phyloP scores from a whole-genome alignment of 2,329 filamentous ascomycete genomes.

The Diplodia scrobiculata region DNA sequence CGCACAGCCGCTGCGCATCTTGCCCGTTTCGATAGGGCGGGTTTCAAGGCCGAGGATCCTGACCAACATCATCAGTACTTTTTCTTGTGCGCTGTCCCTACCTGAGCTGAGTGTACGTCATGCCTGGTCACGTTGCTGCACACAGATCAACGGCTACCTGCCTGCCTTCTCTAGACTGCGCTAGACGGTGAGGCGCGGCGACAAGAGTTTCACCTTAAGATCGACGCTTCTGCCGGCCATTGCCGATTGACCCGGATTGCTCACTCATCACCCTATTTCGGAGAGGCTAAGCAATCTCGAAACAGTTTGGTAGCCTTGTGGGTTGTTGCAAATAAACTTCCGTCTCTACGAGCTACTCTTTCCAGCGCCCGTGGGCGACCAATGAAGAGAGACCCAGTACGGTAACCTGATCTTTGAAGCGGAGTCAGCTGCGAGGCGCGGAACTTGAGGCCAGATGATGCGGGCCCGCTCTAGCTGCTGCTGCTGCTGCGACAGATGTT shows the following conservation, averaged over 20 bases:
- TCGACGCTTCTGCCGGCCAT: constrained; percentile 15
- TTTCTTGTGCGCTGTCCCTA: not conserved
- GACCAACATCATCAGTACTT: constrained; percentile 1
- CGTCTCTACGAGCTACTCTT: constrained; percentile 3
- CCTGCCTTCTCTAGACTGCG: constrained; percentile 9
- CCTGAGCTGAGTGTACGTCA: not conserved
- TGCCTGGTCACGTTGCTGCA: constrained; percentile 1
- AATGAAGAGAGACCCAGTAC: constrained; percentile 11
- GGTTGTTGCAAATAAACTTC: constrained; percentile 29
- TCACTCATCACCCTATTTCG: constrained; percentile 20
- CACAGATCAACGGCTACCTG: constrained; percentile 19
- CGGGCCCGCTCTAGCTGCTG: not conserved
- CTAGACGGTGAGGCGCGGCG: constrained; percentile 12
- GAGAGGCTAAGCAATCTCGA: constrained; percentile 21
- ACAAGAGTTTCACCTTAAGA: constrained; percentile 20
- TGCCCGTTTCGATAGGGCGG: constrained; percentile 13
- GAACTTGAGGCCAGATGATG: constrained; percentile 1
- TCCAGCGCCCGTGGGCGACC: constrained; percentile 1
- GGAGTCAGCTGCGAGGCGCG: not conserved
- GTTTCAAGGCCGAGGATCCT: constrained; percentile 15
- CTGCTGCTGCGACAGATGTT: constrained; percentile 10
- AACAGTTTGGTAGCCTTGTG: constrained; percentile 23
- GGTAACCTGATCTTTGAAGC: not conserved
- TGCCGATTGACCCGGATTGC: constrained; percentile 11
- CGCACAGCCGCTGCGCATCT: constrained; percentile 10